Evolutionary conservation across 2,329 filamentous ascomycete species (phyloP).

Genomic region (Penicillium sp.): DNA sequence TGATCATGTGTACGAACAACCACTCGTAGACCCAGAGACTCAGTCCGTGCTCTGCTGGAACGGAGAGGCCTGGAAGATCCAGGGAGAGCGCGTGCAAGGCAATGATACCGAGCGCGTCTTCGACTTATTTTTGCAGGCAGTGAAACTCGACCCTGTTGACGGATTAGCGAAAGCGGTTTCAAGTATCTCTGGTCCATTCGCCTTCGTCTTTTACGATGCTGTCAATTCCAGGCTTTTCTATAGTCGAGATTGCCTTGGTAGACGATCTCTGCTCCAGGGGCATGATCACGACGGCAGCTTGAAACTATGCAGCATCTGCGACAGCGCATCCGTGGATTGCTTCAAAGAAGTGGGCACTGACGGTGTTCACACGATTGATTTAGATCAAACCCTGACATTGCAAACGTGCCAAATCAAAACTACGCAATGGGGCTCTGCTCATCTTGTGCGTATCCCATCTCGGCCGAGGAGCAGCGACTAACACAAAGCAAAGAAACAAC

Average conservation of each 20-base stretch:
- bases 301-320: conserved; percentile 71
- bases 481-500: conserved; percentile 34
- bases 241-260: conserved; percentile 82
- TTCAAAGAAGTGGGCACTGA: conserved; percentile 86
- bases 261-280: conserved; percentile 72
- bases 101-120: conserved; percentile 81
- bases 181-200: conserved; percentile 77
- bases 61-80: conserved; percentile 87
- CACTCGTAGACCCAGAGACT: conserved; percentile 60
- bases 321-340: conserved; percentile 46
- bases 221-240: conserved; percentile 68
- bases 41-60: conserved; percentile 89
- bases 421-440: conserved; percentile 31
- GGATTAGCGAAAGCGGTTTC: conserved; percentile 53
- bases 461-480: not conserved
- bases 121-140: conserved; percentile 55
- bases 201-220: conserved; percentile 80
- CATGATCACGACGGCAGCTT: conserved; percentile 55
- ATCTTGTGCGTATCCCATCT: conserved; percentile 26
- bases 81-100: conserved; percentile 57
- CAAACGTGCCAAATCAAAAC: conserved; percentile 26
- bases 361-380: conserved; percentile 71
- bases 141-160: conserved; percentile 18
- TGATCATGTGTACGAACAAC: conserved; percentile 69
- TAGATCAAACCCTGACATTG: conserved; percentile 39